These are phyloP conservation scores for Coemansia sp. DNA, from an alignment of 192 early-diverging fungal genomes.

Conservation along the genomic window DNA sequence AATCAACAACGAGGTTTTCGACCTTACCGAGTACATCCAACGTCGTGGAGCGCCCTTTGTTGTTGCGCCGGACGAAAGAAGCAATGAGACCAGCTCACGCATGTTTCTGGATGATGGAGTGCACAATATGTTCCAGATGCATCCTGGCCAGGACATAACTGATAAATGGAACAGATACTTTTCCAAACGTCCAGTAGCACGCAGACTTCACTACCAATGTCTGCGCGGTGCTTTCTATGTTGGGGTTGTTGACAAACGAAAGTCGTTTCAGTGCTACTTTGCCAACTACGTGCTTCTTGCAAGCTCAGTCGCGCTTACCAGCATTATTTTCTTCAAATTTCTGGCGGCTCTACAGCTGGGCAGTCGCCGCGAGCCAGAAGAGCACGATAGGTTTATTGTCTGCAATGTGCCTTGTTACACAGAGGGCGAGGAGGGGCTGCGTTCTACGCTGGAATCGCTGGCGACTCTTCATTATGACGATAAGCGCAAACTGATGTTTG, in stretches of 20 bases:
- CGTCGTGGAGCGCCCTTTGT: slow-evolving; percentile 56
- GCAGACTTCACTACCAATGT: slow-evolving; percentile 65
- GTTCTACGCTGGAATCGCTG: slow-evolving; percentile 89
- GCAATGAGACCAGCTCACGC: slow-evolving; percentile 49
- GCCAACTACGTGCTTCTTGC: slow-evolving; percentile 82
- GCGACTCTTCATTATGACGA: slow-evolving; percentile 91
- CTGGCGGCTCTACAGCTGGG: slow-evolving; percentile 88
- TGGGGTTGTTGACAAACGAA: slow-evolving; percentile 82
- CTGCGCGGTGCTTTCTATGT: slow-evolving; percentile 80
- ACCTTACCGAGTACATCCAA: slow-evolving; percentile 68
- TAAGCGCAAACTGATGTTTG: slow-evolving; percentile 93
- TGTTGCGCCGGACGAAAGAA: slow-evolving; percentile 42
- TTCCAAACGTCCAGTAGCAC: slow-evolving; percentile 40
- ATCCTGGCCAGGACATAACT: slow-evolving; percentile 67
- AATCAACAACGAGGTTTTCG: slow-evolving; percentile 70
- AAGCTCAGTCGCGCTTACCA: slow-evolving; percentile 77
- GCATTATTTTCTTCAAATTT: slow-evolving; percentile 90
- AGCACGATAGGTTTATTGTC: slow-evolving; percentile 90
- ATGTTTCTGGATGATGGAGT: slow-evolving; percentile 65
- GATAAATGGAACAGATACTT: slow-evolving; percentile 59
- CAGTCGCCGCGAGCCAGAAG: slow-evolving; percentile 70
- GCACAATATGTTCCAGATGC: slow-evolving; percentile 65
- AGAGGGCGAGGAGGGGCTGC: slow-evolving; percentile 89
- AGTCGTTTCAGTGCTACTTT: slow-evolving; percentile 74
- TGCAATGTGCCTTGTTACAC: slow-evolving; percentile 97